A percentile compares a stretch with the other conserved stretches of the same genome.
Conservation (phyloP, 495 filamentous ascomycete species). For the Aspergillus sparsus region DNA sequence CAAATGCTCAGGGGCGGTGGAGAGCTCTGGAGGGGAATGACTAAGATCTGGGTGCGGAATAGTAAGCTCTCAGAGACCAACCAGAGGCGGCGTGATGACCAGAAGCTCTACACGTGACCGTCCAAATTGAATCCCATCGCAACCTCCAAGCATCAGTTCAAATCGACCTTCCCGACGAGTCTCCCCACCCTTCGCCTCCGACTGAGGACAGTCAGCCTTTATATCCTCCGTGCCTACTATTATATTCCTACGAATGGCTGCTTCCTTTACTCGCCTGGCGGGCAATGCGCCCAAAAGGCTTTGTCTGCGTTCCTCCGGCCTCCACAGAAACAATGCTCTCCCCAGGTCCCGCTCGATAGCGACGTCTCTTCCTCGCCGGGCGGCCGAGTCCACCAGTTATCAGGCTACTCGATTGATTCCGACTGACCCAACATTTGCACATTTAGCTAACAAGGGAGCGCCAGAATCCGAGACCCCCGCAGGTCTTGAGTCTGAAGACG, state of each 20-base stretch:
- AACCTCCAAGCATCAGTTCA: conserved; percentile 40
- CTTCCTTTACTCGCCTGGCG: conserved; percentile 63
- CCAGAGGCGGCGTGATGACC: conserved; percentile 46
- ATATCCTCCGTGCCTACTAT: conserved; percentile 27
- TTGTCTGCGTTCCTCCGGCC: conserved; percentile 54
- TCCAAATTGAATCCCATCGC: conserved; percentile 43
- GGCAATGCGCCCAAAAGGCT: conserved; percentile 66
- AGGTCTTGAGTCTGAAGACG: conserved; percentile 51
- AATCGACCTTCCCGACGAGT: conserved; percentile 36
- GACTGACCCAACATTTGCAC: conserved; percentile 58
- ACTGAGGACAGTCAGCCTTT: conserved; percentile 41
- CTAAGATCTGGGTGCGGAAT: conserved; percentile 22
- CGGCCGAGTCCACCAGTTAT: conserved; percentile 57
- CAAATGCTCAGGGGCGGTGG: neutral
- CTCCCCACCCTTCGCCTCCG: conserved; percentile 47
- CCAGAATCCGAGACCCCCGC: conserved; percentile 41
- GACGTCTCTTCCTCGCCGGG: conserved; percentile 62
- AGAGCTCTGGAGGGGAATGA: neutral
- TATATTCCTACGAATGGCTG: conserved; percentile 59
- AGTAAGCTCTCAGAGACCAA: conserved; percentile 33
- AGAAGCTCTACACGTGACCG: conserved; percentile 43
- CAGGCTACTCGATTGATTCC: conserved; percentile 61
- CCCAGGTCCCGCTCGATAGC: conserved; percentile 64
- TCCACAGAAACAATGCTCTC: conserved; percentile 39
- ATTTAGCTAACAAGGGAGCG: conserved; percentile 50